Percentiles rank a stretch among this genome's conserved stretches.
These are phyloP conservation scores for Lithospermum erythrorhizon DNA, from an alignment of 257 asterid genomes.

Conservation along the genomic window DNA sequence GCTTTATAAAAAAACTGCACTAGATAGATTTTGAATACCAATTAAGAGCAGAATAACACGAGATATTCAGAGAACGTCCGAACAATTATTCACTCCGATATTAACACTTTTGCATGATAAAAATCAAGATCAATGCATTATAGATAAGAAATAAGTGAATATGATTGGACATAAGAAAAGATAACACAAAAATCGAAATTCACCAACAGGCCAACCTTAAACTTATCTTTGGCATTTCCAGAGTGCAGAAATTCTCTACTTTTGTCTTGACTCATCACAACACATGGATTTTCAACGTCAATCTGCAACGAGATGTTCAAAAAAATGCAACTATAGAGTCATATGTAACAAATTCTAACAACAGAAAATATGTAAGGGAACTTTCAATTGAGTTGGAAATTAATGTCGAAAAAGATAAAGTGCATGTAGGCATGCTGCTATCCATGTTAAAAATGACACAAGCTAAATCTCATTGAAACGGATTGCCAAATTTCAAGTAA, in stretches of 20 bases:
- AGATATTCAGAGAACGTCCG: slow-evolving; percentile 5
- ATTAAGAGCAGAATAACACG: background rate
- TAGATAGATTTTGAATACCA: slow-evolving; percentile 15
- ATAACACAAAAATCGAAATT: background rate
- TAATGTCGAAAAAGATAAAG: background rate
- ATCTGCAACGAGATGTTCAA: slow-evolving; percentile 36
- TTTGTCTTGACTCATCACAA: slow-evolving; percentile 92
- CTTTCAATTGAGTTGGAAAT: background rate
- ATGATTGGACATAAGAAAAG: background rate
- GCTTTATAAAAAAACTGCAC: slow-evolving; percentile 93
- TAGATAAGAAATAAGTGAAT: background rate
- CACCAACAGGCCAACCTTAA: slow-evolving; percentile 38
- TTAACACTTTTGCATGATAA: background rate
- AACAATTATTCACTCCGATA: background rate
- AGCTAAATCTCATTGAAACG: background rate
- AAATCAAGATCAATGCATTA: background rate
- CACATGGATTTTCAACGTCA: slow-evolving; percentile 98
- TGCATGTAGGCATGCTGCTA: background rate
- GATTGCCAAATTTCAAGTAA: background rate
- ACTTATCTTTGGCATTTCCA: slow-evolving; percentile 78
- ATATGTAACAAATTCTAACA: too few species aligned
- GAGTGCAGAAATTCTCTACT: slow-evolving; percentile 95
- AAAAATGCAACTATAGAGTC: background rate
- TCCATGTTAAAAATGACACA: background rate
- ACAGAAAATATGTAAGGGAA: background rate